Base-by-base conservation (phyloP, 2,329 filamentous ascomycete genomes). In the Gaeumannomyces tritici region DNA sequence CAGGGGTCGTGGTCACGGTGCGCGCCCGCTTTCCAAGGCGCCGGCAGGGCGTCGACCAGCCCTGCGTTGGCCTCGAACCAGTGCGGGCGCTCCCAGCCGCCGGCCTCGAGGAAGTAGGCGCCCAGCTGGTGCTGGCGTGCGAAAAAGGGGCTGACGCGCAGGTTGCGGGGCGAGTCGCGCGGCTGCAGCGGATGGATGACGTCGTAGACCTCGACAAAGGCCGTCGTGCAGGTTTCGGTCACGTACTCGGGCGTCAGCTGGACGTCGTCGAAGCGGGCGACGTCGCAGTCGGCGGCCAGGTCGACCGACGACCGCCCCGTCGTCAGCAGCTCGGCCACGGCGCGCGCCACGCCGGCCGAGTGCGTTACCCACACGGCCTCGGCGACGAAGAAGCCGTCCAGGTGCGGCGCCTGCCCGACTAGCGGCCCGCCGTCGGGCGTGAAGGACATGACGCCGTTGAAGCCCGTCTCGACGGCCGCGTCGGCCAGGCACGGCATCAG, bases 351-450 rank as follows among this genome's bases (percentile, higher is more conserved):
- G 28, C 85, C 85, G 0, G 83, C 84, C 0, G 84, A 87, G 65
- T 88, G 85, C 24, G 85, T 88, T 0, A 87, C 85, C 85, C 85
- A 88, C 0, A 88, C 83, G 6, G 85, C 85, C 67, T 88, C 85
- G 0, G 85, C 85, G 1, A 88, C 83, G 66, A 79, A 87, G 71
- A 88, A 87, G 15, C 83, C 83, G 57, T 86, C 81, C 0, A 88
- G 71, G 18, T 77, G 78, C 8, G 85, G 83, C 0, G 83, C 76
- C 66, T 82, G 78, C 3, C 85, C 85, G 2, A 88, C 75, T 0
- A 88, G 75, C 0, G 85, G 81, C 0, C 83, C 83, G 0, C 85
- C 84, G 61, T 88, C 85, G 0, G 85, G 85, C 0, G 85, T 88
- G 68, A 88, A 88, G 0, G 85, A 88, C 71, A 88, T 84, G 66